Conservation (phyloP, 2,329 filamentous ascomycete species). For the Didymella sp. region DNA sequence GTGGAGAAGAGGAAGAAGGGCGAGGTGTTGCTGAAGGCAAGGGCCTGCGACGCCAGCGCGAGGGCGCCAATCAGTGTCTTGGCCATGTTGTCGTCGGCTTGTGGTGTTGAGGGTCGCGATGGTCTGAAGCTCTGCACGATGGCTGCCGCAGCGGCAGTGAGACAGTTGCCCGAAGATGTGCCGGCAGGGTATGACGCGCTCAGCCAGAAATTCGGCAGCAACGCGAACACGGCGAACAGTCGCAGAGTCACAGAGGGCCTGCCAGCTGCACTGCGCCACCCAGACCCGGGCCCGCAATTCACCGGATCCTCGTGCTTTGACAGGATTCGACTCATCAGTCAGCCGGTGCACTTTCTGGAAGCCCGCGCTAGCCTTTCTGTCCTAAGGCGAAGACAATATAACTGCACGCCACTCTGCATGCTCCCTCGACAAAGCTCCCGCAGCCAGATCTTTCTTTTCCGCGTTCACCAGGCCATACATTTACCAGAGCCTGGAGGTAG, state of each 20-base stretch:
- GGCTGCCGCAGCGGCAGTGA: slow-evolving; percentile 9
- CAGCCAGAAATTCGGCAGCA: slow-evolving; percentile 25
- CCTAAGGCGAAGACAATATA: slow-evolving; percentile 13
- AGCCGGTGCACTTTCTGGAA: slow-evolving; percentile 10
- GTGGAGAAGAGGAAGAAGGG: slow-evolving; percentile 91
- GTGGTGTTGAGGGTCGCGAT: slow-evolving; percentile 22
- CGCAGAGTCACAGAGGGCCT: slow-evolving; percentile 2
- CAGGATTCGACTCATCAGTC: slow-evolving; percentile 22
- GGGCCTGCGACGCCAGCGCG: slow-evolving; percentile 61
- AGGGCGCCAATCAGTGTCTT: slow-evolving; percentile 58
- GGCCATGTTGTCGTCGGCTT: slow-evolving; percentile 42
- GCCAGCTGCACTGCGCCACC: slow-evolving; percentile 21
- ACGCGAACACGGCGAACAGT: slow-evolving; percentile 10
- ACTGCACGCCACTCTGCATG: slow-evolving; percentile 30
- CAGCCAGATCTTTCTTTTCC: slow-evolving; percentile 18
- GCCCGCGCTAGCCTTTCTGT: slow-evolving; percentile 12
- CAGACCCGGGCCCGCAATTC: slow-evolving; percentile 5
- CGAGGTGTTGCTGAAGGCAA: slow-evolving; percentile 84
- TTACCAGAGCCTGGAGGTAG: slow-evolving; percentile 34
- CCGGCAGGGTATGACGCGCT: slow-evolving; percentile 39
- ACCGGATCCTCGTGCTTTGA: slow-evolving; percentile 9
- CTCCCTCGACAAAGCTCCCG: slow-evolving; percentile 11
- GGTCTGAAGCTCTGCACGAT: slow-evolving; percentile 21
- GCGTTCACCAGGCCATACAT: slow-evolving; percentile 42
- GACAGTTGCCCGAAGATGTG: slow-evolving; percentile 7